Percentiles rank a stretch among this genome's conserved stretches.
phyloP scores from a whole-genome alignment of 352 stramenopile species.

The Achlya hypogyna region DNA sequence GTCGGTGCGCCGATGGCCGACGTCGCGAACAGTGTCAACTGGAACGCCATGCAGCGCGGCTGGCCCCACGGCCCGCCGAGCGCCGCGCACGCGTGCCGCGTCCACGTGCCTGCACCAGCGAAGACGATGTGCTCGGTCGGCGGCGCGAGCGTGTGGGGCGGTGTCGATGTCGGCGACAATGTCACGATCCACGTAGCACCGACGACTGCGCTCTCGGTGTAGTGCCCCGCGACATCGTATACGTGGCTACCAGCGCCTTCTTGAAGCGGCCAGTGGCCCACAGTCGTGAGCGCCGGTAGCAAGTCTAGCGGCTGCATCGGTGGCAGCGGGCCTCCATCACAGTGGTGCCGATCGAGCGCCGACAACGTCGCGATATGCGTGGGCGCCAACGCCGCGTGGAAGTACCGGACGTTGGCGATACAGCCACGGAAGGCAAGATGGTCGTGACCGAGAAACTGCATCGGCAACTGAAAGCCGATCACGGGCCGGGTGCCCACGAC shows the following conservation, averaged over 20 bases:
- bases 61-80: constrained; percentile 3
- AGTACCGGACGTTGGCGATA: constrained; percentile 17
- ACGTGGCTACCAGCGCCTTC: constrained; percentile 8
- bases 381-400: background rate
- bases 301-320: background rate
- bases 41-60: background rate
- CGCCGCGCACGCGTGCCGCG: background rate
- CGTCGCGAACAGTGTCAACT: background rate
- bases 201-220: background rate
- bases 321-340: background rate
- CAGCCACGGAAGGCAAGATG: background rate
- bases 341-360: background rate
- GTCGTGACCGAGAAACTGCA: constrained; percentile 13
- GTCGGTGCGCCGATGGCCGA: background rate
- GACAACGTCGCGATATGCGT: background rate
- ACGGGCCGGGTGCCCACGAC: background rate
- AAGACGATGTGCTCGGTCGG: background rate
- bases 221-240: background rate
- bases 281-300: background rate
- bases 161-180: background rate
- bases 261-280: constrained; percentile 3
- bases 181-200: background rate
- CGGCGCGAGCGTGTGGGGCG: background rate
- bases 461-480: background rate
- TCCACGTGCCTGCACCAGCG: background rate